Base-by-base conservation (phyloP, 2,329 filamentous ascomycete genomes). In the Penicillium sp. region DNA sequence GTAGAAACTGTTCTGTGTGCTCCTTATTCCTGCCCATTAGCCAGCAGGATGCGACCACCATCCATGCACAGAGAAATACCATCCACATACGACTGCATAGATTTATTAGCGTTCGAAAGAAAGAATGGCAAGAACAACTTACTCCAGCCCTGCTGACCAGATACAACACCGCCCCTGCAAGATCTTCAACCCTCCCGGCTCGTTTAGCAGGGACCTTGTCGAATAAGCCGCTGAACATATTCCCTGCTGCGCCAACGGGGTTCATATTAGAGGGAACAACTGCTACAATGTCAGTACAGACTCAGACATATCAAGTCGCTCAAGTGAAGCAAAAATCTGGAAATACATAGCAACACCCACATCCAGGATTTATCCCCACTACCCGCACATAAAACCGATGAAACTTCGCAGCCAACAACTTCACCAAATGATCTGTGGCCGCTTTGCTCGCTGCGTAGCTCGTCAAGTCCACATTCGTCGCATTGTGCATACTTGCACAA, bases 401-500 rank as follows among this genome's bases (percentile, higher is more conserved):
- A 50, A 75, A 77, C 56, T 78, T 78, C 6, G 69, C 67, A 5
- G 76, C 75, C 48, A 79, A 53, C 46, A 78, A 57, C 43, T 59
- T 66, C 2, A 77, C 75, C 15, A 77, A 56, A 64, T 78, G 75
- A 59, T 77, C 75, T 1, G 75, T 77, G 0, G 73, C 75, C 1
- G 75, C 75, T 54, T 78, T 78, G 54, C 73, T 77, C 0, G 71
- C 59, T 0, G 75, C 75, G 52, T 78, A 78, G 55, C 72, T 75
- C 4, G 73, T 77, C 57, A 78, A 61, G 53, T 78, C 75, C 4
- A 78, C 67, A 54, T 78, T 78, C 1, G 75, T 78, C 1, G 60
- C 71, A 58, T 77, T 77, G 52, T 77, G 75, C 69, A 77, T 72
- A 57, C 74, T 76, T 2, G 75, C 75, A 55, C 75, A 78, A 2